Evolutionary conservation across 192 early-diverging fungal species (phyloP), one percentile per base, ranked within the genome.

Genomic region (Coemansia sp.): DNA sequence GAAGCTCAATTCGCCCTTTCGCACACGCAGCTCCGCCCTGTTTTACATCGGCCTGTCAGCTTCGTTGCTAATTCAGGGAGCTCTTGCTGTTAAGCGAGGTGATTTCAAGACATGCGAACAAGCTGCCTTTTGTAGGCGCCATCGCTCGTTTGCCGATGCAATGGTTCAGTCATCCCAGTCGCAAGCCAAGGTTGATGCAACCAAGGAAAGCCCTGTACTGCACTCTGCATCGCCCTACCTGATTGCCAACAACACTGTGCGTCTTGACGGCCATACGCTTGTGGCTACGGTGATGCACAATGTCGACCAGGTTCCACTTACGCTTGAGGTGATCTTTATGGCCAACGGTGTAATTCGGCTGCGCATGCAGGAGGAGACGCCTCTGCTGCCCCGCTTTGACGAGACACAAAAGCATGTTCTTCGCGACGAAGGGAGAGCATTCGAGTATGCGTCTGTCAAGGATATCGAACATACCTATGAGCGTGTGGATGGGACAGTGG

Each of bases 81-180:
- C 50, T 4, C 43, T 56, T 12, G 90, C 88, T 0, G 87, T 91
- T 51, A 93, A 93, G 66, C 74, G 70, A 16, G 89, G 92, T 65
- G 96, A 99, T 75, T 99, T 99, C 72, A 96, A 95, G 74, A 90
- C 84, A 0, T 97, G 95, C 76, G 77, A 87, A 25, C 91, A 98
- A 59, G 87, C 87, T 32, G 90, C 88, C 6, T 99, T 99, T 73
- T 98, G 95, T 75, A 71, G 80, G 11, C 91, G 97, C 46, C 94
- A 99, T 75, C 84, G 93, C 7, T 91, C 88, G 16, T 94, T 89
- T 69, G 94, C 93, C 12, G 92, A 95, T 43, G 82, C 78, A 4
- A 77, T 78, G n/a, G 76, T 80, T 46, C 69, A 74, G 50, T 67
- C 45, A 14, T 42, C 32, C 16, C 65, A 75, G 9, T 17, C 65